These are phyloP conservation scores for Diaporthe nobilis DNA, from an alignment of 2,329 filamentous ascomycete species.

Conservation along the genomic window DNA sequence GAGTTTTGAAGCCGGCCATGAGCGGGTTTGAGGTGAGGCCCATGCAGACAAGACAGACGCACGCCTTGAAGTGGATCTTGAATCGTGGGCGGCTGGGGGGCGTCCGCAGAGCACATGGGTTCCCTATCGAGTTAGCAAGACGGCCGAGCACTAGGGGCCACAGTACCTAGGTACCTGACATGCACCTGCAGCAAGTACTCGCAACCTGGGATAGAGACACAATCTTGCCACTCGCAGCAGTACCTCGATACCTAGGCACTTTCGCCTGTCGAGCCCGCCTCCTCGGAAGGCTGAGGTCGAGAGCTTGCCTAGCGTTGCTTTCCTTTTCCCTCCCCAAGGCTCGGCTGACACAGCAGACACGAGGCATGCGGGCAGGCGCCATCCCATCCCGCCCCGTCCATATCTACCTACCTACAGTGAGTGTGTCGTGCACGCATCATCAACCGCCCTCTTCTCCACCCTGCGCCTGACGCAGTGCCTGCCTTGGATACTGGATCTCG, in stretches of 20 bases:
- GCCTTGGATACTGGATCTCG: not conserved
- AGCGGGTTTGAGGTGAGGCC: slow-evolving; percentile 17
- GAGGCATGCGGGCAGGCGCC: slow-evolving; percentile 16
- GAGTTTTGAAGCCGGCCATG: slow-evolving; percentile 23
- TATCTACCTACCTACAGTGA: not conserved
- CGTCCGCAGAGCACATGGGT: slow-evolving; percentile 17
- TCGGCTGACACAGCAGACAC: slow-evolving; percentile 33
- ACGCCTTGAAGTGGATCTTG: slow-evolving; percentile 19
- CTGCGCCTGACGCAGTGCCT: slow-evolving; percentile 16
- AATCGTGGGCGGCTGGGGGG: slow-evolving; percentile 29
- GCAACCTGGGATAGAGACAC: not conserved
- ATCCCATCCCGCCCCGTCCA: not conserved
- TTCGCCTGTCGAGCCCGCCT: not conserved
- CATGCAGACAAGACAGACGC: not conserved
- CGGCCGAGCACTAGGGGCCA: not conserved
- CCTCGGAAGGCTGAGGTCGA: slow-evolving; percentile 7
- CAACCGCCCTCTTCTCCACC: slow-evolving; percentile 21
- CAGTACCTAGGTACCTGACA: not conserved
- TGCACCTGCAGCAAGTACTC: slow-evolving; percentile 20
- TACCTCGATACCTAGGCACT: not conserved
- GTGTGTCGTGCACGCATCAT: slow-evolving; percentile 14
- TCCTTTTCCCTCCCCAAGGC: not conserved
- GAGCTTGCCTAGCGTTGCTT: slow-evolving; percentile 3
- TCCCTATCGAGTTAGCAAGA: slow-evolving; percentile 17
- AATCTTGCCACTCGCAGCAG: not conserved